Evolutionary conservation across 2,329 filamentous ascomycete genomes (phyloP).

Genomic region (Teratosphaeria pseudoeucalypti): DNA sequence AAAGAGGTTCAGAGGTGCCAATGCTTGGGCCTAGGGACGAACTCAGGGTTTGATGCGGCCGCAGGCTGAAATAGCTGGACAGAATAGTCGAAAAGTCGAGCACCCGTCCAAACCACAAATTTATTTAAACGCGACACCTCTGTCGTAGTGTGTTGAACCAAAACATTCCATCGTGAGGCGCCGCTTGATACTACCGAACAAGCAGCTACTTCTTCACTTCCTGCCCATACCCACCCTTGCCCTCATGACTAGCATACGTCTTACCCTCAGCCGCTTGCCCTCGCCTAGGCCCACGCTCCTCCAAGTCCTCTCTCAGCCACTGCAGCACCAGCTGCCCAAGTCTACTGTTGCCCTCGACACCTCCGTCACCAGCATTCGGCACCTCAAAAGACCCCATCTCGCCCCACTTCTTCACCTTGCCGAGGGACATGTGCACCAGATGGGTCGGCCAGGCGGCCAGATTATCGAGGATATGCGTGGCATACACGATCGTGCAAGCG

Average conservation of each 20-base stretch:
- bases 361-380: conserved; percentile 37
- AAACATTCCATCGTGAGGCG: background rate
- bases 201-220: conserved; percentile 34
- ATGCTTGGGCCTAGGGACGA: too few species aligned
- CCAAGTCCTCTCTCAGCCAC: conserved; percentile 76
- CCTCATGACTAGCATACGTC: conserved; percentile 50
- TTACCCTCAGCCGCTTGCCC: conserved; percentile 51
- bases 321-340: conserved; percentile 77
- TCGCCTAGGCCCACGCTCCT: conserved; percentile 66
- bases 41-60: too few species aligned
- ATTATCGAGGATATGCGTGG: conserved; percentile 94
- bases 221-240: conserved; percentile 54
- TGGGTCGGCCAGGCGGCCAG: conserved; percentile 91
- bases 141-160: background rate
- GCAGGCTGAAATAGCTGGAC: too few species aligned
- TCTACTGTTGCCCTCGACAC: conserved; percentile 61
- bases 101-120: background rate
- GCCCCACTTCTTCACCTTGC: conserved; percentile 79
- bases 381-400: conserved; percentile 58
- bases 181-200: background rate
- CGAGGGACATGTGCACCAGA: conserved; percentile 89
- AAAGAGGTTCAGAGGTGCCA: too few species aligned
- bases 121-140: background rate
- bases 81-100: too few species aligned
- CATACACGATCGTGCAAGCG: conserved; percentile 88